These are phyloP conservation scores for Oryza punctata DNA, from an alignment of 176 grass and related monocot species.

Conservation along the genomic window DNA sequence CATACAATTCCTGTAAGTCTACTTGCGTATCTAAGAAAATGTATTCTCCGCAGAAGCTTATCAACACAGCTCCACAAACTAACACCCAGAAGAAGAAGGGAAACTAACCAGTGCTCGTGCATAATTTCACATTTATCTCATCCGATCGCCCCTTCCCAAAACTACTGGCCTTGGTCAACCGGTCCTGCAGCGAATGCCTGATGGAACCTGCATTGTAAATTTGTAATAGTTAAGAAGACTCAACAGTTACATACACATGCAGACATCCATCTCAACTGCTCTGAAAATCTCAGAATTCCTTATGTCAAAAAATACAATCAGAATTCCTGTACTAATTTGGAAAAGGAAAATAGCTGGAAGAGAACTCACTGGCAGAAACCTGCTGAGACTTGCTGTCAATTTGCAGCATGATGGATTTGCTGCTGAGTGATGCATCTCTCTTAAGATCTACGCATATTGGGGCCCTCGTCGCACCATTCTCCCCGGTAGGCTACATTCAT, in stretches of 20 bases:
- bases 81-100: background rate
- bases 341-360: background rate
- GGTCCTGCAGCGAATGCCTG: conserved; percentile 84
- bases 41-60: background rate
- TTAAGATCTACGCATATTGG: conserved; percentile 72
- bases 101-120: conserved; percentile 69
- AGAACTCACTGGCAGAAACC: conserved; percentile 80
- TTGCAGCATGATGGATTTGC: conserved; percentile 67
- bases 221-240: background rate
- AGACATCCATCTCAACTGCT: background rate
- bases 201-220: conserved; percentile 62
- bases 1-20: background rate
- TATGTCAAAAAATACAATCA: no score
- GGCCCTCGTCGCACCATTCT: conserved; percentile 83
- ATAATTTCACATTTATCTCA: conserved; percentile 76
- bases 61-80: background rate
- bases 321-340: background rate
- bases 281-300: background rate
- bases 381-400: conserved; percentile 84
- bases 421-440: conserved; percentile 68
- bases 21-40: background rate
- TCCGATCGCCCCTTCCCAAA: conserved; percentile 48
- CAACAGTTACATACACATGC: background rate
- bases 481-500: conserved; percentile 70
- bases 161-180: conserved; percentile 56